These are phyloP conservation scores for Meyerozyma athensensis DNA, from an alignment of 1,139 yeast genomes.

Conservation along the genomic window DNA sequence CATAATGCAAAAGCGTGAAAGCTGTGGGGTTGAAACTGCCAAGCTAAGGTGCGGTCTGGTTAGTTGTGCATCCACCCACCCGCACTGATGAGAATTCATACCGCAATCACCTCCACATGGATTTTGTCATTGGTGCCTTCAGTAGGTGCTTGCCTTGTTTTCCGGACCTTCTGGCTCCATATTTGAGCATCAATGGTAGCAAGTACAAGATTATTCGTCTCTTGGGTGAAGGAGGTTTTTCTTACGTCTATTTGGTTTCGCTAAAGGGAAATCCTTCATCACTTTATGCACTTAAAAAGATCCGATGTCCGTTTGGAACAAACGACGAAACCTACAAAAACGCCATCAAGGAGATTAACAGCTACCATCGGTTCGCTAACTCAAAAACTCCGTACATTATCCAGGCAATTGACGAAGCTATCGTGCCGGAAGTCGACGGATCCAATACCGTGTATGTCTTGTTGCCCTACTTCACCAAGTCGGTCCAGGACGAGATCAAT, in stretches of 20 bases:
- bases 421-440: slow-evolving; percentile 73
- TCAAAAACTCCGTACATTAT: slow-evolving; percentile 60
- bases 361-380: slow-evolving; percentile 61
- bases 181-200: slow-evolving; percentile 45
- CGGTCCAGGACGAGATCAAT: slow-evolving; percentile 75
- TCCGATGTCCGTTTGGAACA: slow-evolving; percentile 82
- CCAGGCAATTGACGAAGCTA: slow-evolving; percentile 62
- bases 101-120: slow-evolving; percentile 17
- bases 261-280: slow-evolving; percentile 44
- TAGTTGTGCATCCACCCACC: neutral
- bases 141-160: slow-evolving; percentile 39
- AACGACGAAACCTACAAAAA: slow-evolving; percentile 53
- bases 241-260: slow-evolving; percentile 77
- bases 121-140: slow-evolving; percentile 19
- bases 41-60: no score
- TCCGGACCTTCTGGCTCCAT: slow-evolving; percentile 41
- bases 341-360: slow-evolving; percentile 75
- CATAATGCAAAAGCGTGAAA: neutral
- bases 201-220: slow-evolving; percentile 57
- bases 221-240: slow-evolving; percentile 86
- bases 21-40: neutral
- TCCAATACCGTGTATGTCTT: slow-evolving; percentile 72
- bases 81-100: neutral
- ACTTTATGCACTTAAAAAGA: slow-evolving; percentile 73
- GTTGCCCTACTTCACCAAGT: slow-evolving; percentile 67